Evolutionary conservation across 306 rosid genomes (phyloP), one percentile per base, ranked within the genome.

Genomic region (Gleditsia sinensis): DNA sequence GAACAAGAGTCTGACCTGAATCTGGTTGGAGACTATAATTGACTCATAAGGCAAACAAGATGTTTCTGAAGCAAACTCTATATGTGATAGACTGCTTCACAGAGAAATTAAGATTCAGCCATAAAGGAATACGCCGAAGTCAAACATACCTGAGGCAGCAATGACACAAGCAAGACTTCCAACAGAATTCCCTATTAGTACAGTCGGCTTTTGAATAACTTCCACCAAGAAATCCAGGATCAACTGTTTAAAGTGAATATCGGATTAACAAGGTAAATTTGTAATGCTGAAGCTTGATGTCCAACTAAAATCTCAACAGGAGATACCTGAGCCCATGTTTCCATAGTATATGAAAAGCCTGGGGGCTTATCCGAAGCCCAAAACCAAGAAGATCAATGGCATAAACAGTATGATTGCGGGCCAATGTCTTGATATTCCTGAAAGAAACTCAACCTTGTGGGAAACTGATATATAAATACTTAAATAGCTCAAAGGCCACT

Each of bases 121-220:
- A 43, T 59, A 56, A 36, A 71, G 30, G 62, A 40, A 75, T 20
- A 33, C 25, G n/a, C n/a, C n/a, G n/a, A n/a, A n/a, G 75, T 21
- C 77, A 57, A 50, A 71, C 75, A 45, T 75, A 88, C 96, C 94
- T 86, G 98, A 82, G 72, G 96, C 94, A 70, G 94, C 92, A 79
- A 90, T 88, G 71, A 90, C 80, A 56, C 96, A 92, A 70, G 98
- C 98, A 68, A 92, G 98, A 80, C 98, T 92, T 79, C 96, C 98
- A 58, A 92, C 91, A 21, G 96, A 92, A 79, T 92, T 92, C 67
- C 98, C 96, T 54, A 92, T 80, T 46, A 92, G 85, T n/a, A 92
- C 96, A 56, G 98, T 82, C 36, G 94, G 96, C 81, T 77, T 87
- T 81, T 79, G 80, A 78, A 90, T 70, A 50, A 92, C 80, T 78